These are phyloP conservation scores for Schoenoplectus tabernaemontani DNA, from an alignment of 202 grass and related monocot species.

Conservation along the genomic window DNA sequence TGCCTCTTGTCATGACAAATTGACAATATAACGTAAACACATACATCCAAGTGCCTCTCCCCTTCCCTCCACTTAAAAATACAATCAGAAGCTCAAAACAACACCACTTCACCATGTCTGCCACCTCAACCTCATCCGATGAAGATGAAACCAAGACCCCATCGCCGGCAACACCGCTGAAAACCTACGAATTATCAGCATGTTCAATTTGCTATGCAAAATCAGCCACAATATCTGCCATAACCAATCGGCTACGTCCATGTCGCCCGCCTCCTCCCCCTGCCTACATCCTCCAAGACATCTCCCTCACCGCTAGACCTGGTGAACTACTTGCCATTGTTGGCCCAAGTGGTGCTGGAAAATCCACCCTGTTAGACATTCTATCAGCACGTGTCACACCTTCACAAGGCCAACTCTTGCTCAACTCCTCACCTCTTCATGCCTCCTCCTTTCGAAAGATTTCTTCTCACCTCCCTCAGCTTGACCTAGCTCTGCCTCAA, in stretches of 20 bases:
- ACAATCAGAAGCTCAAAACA: constrained; percentile 13
- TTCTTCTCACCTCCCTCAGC: constrained; percentile 75
- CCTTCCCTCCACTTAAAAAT: background rate
- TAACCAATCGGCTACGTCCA: constrained; percentile 24
- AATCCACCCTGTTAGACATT: constrained; percentile 90
- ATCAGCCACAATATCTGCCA: constrained; percentile 27
- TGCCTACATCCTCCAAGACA: constrained; percentile 75
- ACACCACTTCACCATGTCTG: constrained; percentile 1
- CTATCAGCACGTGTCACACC: constrained; percentile 57
- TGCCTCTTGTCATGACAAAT: background rate
- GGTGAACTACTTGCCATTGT: constrained; percentile 87
- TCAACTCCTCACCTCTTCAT: constrained; percentile 55
- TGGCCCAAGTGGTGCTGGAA: constrained; percentile 82
- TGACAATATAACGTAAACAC: constrained; percentile 9
- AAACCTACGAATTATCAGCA: constrained; percentile 54
- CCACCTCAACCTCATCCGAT: constrained; percentile 24
- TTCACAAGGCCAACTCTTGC: constrained; percentile 43
- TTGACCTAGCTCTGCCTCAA: constrained; percentile 48
- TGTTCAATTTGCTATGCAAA: constrained; percentile 76
- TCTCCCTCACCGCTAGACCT: constrained; percentile 57
- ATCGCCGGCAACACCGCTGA: constrained; percentile 10
- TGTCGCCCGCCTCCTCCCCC: constrained; percentile 19
- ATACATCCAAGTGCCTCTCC: constrained; percentile 16
- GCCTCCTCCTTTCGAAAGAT: constrained; percentile 52
- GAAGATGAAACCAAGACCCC: constrained; percentile 1